Conservation (phyloP, 202 grass and related monocot genomes). For the Musa balbisiana region DNA sequence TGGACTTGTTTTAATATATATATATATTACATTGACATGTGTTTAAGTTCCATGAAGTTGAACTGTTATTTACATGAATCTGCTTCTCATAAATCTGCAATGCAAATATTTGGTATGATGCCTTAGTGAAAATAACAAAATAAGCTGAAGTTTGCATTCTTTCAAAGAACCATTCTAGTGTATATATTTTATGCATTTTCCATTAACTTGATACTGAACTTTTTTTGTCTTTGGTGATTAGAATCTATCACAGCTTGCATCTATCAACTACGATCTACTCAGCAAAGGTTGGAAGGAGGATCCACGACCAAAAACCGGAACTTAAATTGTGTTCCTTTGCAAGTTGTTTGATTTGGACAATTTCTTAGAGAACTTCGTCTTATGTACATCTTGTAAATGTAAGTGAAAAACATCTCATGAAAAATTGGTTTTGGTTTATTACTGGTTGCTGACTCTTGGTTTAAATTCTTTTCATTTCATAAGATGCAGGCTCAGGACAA, state of each 20-base stretch:
- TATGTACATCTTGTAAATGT: slow-evolving; percentile 98
- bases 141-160: too few relatives aligned
- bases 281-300: slow-evolving; percentile 89
- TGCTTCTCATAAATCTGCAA: too few relatives aligned
- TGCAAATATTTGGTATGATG: neutral
- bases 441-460: neutral
- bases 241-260: slow-evolving; percentile 98
- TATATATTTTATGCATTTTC: slow-evolving; percentile 19
- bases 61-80: too few relatives aligned
- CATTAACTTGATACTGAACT: slow-evolving; percentile 19
- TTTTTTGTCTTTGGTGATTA: slow-evolving; percentile 32
- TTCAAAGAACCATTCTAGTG: too few relatives aligned
- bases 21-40: too few relatives aligned
- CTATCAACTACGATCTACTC: slow-evolving; percentile 95
- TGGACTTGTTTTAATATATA: too few relatives aligned
- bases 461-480: neutral
- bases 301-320: slow-evolving; percentile 40
- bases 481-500: slow-evolving; percentile 1
- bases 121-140: too few relatives aligned
- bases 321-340: slow-evolving; percentile 35
- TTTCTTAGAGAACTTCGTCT: slow-evolving; percentile 28
- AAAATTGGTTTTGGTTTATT: neutral
- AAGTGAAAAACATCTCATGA: slow-evolving; percentile 23
- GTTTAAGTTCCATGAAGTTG: too few relatives aligned
- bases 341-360: slow-evolving; percentile 28